Evolutionary conservation across 225 moss, liverwort and hornwort genomes (phyloP).

Genomic region (Neckera pumila): DNA sequence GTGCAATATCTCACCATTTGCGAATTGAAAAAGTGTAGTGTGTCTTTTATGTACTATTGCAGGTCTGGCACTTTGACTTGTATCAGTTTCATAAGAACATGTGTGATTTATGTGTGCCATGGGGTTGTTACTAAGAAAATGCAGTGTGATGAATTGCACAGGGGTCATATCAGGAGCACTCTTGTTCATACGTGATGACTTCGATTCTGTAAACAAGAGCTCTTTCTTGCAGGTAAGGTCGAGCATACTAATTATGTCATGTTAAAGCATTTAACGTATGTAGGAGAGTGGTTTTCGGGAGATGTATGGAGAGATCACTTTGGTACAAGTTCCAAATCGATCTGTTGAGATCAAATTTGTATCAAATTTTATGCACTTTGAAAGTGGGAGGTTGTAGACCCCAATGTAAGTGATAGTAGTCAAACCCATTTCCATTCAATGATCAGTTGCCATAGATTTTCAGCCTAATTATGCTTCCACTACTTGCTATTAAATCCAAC

Average conservation of each 20-base stretch:
- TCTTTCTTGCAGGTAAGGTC: constrained; percentile 62
- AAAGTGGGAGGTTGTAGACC: background rate
- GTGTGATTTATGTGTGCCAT: background rate
- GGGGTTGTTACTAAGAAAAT: background rate
- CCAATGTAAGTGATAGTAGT: background rate
- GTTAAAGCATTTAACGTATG: background rate
- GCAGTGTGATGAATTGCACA: constrained; percentile 1
- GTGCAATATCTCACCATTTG: background rate
- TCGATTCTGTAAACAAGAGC: constrained; percentile 61
- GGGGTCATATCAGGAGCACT: constrained; percentile 95
- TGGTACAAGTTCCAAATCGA: background rate
- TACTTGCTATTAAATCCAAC: background rate
- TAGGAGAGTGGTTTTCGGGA: background rate
- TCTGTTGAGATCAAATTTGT: background rate
- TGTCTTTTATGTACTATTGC: background rate
- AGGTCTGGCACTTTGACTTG: background rate
- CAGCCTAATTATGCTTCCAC: background rate
- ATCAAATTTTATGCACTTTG: background rate
- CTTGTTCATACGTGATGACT: constrained; percentile 89
- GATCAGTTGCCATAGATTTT: background rate
- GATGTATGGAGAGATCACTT: background rate
- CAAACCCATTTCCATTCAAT: background rate
- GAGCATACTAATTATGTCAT: background rate
- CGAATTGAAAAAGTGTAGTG: too few relatives aligned
- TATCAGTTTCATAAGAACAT: background rate